Base-by-base conservation (phyloP, 768 basidiomycete species). In the Trametes sanguinea region DNA sequence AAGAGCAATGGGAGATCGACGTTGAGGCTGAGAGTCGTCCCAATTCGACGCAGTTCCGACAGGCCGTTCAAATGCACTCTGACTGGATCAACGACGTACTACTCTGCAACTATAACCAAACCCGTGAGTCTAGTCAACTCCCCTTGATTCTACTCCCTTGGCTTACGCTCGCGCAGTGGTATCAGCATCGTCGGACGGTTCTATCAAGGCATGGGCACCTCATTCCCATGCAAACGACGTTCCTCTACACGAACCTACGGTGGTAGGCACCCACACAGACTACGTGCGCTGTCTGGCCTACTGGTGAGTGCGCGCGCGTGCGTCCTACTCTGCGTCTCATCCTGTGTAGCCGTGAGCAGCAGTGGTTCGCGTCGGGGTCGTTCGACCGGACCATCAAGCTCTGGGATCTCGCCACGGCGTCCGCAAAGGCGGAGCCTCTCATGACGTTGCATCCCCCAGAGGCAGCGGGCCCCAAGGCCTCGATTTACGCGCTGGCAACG, bases 11-110 rank as follows among this genome's bases (percentile, higher is more conserved):
- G 94, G 89, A 94, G 74, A 81, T 86, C 17, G 91, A 96, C 71
- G 52, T 78, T 14, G 80, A 82, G 37, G 75, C 76, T 1, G 48
- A 51, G 59, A n/a, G 43, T 14, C 43, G 54, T 22, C 55, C 62
- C 4, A 55, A 86, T 83, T 74, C 75, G 29, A 81, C 86, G 30
- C 78, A 81, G 22, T 98, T 97, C 72, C 83, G 96, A 33, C 95
- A 98, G 73, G 89, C 87, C 60, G 87, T 88, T 8, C 95, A 98
- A 71, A 83, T 85, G 5, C 95, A 98, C 72, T 88, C 87, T 1
- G 95, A 98, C 75, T 99, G 96, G 96, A 85, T 98, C 39, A 99
- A 97, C 71, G 96, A 98, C 68, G 85, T 98, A 50, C 71, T 94
- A 2, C 81, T 99, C 16, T 95, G 92, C 76, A 95, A 98, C 71